Evolutionary conservation across 2,329 filamentous ascomycete genomes (phyloP).

Genomic region (Aspergillus fischeri): DNA sequence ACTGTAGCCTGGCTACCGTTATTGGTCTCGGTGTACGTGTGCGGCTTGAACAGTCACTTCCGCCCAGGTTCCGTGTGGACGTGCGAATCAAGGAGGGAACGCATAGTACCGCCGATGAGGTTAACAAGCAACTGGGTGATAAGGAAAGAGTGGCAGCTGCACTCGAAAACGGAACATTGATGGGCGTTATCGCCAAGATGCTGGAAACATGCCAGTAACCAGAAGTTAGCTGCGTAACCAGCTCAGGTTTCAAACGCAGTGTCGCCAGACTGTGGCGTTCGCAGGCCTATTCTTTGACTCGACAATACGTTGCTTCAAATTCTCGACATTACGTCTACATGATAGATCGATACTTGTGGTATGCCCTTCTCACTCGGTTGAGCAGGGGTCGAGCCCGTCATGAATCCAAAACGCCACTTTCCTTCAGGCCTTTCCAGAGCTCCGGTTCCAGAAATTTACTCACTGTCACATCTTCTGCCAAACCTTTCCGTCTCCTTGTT

Average conservation of each 20-base stretch:
- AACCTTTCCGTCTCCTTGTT: constrained; percentile 85
- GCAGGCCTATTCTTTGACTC: not conserved
- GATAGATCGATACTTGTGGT: not conserved
- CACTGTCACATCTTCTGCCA: constrained; percentile 92
- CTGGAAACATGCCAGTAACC: constrained; percentile 70
- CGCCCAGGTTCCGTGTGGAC: constrained; percentile 86
- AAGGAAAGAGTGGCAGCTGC: constrained; percentile 96
- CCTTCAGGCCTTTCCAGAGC: constrained; percentile 80
- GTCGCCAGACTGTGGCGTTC: not conserved
- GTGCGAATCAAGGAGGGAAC: constrained; percentile 93
- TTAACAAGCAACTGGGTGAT: constrained; percentile 94
- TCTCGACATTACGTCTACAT: constrained; percentile 20
- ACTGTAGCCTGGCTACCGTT: constrained; percentile 93
- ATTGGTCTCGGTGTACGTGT: constrained; percentile 92
- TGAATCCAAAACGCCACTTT: constrained; percentile 78
- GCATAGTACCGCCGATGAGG: constrained; percentile 91
- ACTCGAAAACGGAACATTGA: constrained; percentile 86
- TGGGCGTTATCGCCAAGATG: constrained; percentile 89
- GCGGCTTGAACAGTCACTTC: constrained; percentile 82
- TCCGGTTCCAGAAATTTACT: constrained; percentile 96
- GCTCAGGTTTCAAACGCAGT: not conserved
- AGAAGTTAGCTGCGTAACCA: not conserved
- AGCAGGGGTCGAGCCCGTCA: constrained; percentile 16
- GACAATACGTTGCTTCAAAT: not conserved
- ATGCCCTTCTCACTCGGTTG: not conserved